Base-by-base conservation (phyloP, 495 filamentous ascomycete genomes). In the Acidomyces sp. region DNA sequence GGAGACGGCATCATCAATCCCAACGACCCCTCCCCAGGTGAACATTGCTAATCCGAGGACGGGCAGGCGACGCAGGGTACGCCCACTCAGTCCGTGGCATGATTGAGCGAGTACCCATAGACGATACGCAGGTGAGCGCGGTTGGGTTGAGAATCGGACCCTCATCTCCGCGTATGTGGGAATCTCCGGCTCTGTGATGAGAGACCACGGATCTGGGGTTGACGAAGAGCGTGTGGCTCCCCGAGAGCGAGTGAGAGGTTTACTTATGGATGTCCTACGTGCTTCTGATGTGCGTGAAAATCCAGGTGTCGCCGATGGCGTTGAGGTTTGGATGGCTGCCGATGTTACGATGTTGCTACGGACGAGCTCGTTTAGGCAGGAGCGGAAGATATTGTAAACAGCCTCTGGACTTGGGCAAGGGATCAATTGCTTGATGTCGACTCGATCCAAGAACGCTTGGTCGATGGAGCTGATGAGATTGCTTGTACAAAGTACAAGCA, bases 131-230 rank as follows among this genome's bases (percentile, higher is more conserved):
- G 48, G 26, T 0, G 85, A 82, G 26, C 80, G 78, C 9, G 85
- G 83, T 34, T 92, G 58, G 24, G 82, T 88, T 0, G 79, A 86
- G 46, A 90, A 80, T n/a, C 86, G 57, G 2, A 93, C 80, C 0
- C 82, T 82, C 6, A 85, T 88, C 4, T 86, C 71, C 6, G 48
- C 40, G 37, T 31, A 40, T 2, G 47, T 40, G 10, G 52, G 53
- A 34, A 78, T 82, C 27, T 86, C 62, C 41, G 71, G 67, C 4
- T 65, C 63, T 65, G 92, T 88, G 62, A 60, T 92, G 82, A 54
- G 86, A 83, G 2, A 81, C 83, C 11, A 82, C 73, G 47, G 78
- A 82, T 0, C 85, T 1, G 53, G 34, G 90, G 90, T 21, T 88
- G 62, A 60, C 92, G 83, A 54, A 85, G 85, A 2, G n/a, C n/a